These are phyloP conservation scores for Citrullus amarus DNA, from an alignment of 306 rosid genomes.

Conservation along the genomic window DNA sequence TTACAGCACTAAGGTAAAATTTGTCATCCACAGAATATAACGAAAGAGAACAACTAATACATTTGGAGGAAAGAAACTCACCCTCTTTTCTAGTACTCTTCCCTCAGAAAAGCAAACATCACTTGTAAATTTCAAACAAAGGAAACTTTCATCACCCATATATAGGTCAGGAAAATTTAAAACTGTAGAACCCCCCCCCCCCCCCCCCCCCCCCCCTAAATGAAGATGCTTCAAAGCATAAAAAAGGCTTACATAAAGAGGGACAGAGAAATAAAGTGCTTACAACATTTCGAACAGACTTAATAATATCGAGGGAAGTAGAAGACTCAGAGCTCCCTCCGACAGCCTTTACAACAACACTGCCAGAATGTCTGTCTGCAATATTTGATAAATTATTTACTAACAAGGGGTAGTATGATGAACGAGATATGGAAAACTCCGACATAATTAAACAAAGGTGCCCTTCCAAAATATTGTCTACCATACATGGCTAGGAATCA, in stretches of 20 bases:
- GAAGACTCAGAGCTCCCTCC: conserved; percentile 71
- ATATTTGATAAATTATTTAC: conserved; percentile 3
- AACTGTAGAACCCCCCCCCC: too few relatives aligned
- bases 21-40: background rate
- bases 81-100: background rate
- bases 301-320: conserved; percentile 42
- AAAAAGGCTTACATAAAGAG: background rate
- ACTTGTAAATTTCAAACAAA: background rate
- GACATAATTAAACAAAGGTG: background rate
- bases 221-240: background rate
- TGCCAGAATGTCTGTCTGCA: conserved; percentile 30
- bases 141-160: too few relatives aligned
- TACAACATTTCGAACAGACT: conserved; percentile 68
- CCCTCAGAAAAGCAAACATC: background rate
- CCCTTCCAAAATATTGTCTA: background rate
- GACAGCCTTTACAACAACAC: conserved; percentile 50
- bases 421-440: background rate
- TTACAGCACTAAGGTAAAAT: background rate
- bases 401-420: background rate
- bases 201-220: too few relatives aligned
- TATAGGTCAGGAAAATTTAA: too few relatives aligned
- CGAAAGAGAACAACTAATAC: background rate
- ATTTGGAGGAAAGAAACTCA: background rate
- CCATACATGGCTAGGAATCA: background rate
- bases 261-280: conserved; percentile 24